Conservation (phyloP, 352 stramenopile species). For the Phytopythium mirpurense region DNA sequence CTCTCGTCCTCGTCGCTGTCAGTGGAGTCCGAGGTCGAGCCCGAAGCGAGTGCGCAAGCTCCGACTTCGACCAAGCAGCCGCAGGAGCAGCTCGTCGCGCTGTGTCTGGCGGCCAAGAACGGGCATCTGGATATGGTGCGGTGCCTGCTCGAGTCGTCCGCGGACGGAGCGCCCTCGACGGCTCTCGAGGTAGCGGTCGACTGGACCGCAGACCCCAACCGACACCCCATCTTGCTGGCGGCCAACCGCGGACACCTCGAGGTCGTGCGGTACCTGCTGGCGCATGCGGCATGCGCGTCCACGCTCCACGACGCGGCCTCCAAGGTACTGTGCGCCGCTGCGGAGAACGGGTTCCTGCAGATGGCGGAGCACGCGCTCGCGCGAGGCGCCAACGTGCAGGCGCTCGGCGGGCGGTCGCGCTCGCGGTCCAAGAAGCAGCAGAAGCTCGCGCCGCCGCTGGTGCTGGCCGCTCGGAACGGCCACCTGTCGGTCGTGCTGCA, state of each 20-base stretch:
- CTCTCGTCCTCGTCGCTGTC: constrained; percentile 12
- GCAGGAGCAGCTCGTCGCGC: constrained; percentile 26
- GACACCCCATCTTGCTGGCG: constrained; percentile 38
- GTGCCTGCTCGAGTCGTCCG: constrained; percentile 19
- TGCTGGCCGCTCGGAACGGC: constrained; percentile 43
- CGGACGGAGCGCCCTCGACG: constrained; percentile 2
- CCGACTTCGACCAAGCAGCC: constrained; percentile 16
- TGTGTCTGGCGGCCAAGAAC: constrained; percentile 46
- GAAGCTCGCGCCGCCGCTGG: constrained; percentile 33
- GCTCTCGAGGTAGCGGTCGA: constrained; percentile 7
- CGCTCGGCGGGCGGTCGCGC: constrained; percentile 15
- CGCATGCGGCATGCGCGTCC: constrained; percentile 22
- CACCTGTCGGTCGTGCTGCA: constrained; percentile 44
- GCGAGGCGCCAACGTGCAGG: constrained; percentile 32
- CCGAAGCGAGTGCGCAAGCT: constrained; percentile 6
- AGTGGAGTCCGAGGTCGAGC: constrained; percentile 15
- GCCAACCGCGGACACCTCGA: constrained; percentile 38
- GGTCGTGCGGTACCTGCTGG: constrained; percentile 38
- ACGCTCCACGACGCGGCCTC: constrained; percentile 33
- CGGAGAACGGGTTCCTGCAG: constrained; percentile 43
- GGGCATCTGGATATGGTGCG: constrained; percentile 50
- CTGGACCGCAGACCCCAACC: constrained; percentile 14
- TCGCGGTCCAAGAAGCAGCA: constrained; percentile 8
- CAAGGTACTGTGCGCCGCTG: constrained; percentile 34
- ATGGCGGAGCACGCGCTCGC: constrained; percentile 45